Percentiles rank a stretch among this genome's conserved stretches.
Conservation (phyloP, 2,329 filamentous ascomycete genomes). For the Fusarium abutilonis region DNA sequence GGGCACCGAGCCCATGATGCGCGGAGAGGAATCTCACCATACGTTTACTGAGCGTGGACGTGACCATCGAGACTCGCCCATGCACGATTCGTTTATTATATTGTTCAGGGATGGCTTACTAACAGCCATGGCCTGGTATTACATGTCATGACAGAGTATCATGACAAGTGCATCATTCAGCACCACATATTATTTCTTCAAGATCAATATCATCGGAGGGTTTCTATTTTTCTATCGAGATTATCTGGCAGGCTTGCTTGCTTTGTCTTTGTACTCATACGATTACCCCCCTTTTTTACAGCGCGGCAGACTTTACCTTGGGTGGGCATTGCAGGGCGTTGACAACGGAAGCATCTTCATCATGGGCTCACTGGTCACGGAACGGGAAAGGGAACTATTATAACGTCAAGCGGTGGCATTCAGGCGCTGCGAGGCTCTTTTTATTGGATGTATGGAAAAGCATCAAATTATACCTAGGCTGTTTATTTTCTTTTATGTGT, state of each 20-base stretch:
- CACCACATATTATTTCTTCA: not conserved
- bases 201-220: not conserved
- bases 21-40: conserved; percentile 44
- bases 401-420: conserved; percentile 10
- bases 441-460: conserved; percentile 16
- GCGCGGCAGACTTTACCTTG: conserved; percentile 17
- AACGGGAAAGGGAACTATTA: conserved; percentile 7
- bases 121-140: conserved; percentile 1
- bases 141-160: conserved; percentile 8
- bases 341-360: conserved; percentile 23
- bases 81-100: conserved; percentile 20
- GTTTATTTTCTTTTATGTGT: conserved; percentile 2
- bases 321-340: conserved; percentile 42
- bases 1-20: conserved; percentile 45
- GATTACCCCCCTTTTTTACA: conserved; percentile 30
- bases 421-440: conserved; percentile 20
- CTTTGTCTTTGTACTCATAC: conserved; percentile 36
- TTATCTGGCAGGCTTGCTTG: conserved; percentile 14
- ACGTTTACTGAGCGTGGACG: conserved; percentile 45
- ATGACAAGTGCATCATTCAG: conserved; percentile 1
- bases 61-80: conserved; percentile 24
- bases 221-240: conserved; percentile 6
- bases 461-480: conserved; percentile 21
- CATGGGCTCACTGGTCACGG: conserved; percentile 5
- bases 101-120: conserved; percentile 1